Percentiles rank a stretch among this genome's conserved stretches.
These are phyloP conservation scores for Coelastrella sp. DNA, from an alignment of 139 green algal species.

Conservation along the genomic window DNA sequence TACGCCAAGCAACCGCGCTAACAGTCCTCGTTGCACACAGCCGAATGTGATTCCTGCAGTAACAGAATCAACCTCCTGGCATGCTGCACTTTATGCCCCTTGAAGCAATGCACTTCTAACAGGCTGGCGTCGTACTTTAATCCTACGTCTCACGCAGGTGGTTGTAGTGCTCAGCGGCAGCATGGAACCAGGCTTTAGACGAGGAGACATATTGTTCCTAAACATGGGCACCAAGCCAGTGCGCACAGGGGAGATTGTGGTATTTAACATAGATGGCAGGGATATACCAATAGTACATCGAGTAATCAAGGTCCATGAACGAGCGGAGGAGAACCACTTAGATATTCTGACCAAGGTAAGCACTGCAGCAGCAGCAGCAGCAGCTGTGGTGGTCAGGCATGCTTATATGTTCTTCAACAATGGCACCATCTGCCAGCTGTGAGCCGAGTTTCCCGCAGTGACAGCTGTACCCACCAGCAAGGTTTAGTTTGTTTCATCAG, in stretches of 20 bases:
- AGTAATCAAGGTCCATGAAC: constrained; percentile 91
- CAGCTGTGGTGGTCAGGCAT: not conserved
- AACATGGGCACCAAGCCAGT: constrained; percentile 82
- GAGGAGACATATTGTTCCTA: constrained; percentile 98
- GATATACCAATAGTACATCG: constrained; percentile 99
- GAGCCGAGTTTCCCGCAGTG: too few relatives aligned
- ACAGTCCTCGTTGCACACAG: too few relatives aligned
- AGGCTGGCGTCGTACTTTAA: too few relatives aligned
- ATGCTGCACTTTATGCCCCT: too few relatives aligned
- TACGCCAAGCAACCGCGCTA: not conserved
- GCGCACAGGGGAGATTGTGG: constrained; percentile 86
- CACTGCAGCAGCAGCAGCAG: not conserved
- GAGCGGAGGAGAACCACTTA: constrained; percentile 55
- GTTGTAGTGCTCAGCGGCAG: constrained; percentile 98
- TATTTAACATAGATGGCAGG: constrained; percentile 93
- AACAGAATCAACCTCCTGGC: too few relatives aligned
- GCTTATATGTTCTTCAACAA: not conserved
- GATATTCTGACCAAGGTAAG: constrained; percentile 94
- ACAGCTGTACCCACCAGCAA: too few relatives aligned
- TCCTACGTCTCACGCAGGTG: constrained; percentile 67
- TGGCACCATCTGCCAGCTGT: too few relatives aligned
- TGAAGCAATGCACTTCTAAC: too few relatives aligned
- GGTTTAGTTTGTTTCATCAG: too few relatives aligned
- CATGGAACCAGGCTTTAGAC: constrained; percentile 98
- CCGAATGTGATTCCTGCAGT: too few relatives aligned